Base-by-base conservation (phyloP, 257 asterid species). In the Jacaranda mimosifolia region DNA sequence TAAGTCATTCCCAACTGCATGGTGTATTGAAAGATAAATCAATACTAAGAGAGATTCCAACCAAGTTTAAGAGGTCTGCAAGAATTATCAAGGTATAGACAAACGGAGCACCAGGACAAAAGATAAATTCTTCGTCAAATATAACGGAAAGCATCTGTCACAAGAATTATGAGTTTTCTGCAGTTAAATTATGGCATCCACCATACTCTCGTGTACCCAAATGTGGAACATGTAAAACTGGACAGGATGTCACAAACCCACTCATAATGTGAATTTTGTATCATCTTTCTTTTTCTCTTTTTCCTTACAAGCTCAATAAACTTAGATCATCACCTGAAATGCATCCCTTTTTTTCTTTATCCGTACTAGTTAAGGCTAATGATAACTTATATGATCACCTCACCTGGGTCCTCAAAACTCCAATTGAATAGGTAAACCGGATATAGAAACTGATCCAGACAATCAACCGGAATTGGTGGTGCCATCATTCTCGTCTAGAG, bases 341-440 rank as follows among this genome's bases (percentile, higher is more conserved):
- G 38, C 40, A 70, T 52, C 52, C 15, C 51, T 10, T 17, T 75
- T 38, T 51, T 52, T 45, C 52, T 66, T 48, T n/a, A 15, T 63
- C 64, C 52, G 4, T 38, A 55, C 70, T 57, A 48, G 49, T 53
- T 57, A 51, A 57, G 64, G 35, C 56, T 73, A 68, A 51, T 15
- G 36, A 60, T 32, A 59, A 67, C 12, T 58, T 58, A 57, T 42
- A 42, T 71, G 67, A 57, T 63, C 52, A 68, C 49, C 78, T 35
- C 9, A 64, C 78, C 80, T 53, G 70, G 64, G 49, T 40, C 81
- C 70, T 72, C 39, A 26, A 77, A 71, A 63, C 78, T 72, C 49
- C 60, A 17, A 73, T 14, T 45, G 40, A 73, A 58, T 39, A 57
- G 9, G 39, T 14, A 68, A 49, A 67, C 56, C 55, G 45, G 42